phyloP scores from a whole-genome alignment of 345 rosid genomes.

The Salix arbutifolia region DNA sequence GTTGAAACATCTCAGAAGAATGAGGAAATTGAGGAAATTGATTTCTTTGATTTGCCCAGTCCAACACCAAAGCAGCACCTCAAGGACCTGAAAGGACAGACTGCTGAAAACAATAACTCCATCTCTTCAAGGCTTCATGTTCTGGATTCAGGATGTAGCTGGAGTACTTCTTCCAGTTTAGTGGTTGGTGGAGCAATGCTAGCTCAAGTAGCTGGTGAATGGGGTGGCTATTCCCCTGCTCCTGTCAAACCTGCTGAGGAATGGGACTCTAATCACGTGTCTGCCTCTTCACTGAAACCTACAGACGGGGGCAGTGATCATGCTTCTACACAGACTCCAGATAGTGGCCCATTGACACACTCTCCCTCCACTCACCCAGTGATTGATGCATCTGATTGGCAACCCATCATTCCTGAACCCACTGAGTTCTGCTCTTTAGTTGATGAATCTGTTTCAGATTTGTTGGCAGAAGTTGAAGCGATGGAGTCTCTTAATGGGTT shows the following conservation, averaged over 20 bases:
- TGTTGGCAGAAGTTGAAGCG: constrained; percentile 98
- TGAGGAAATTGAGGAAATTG: constrained; percentile 42
- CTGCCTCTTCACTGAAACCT: constrained; percentile 47
- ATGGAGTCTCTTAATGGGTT: constrained; percentile 79
- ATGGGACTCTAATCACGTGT: constrained; percentile 48
- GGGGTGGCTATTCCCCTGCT: constrained; percentile 44
- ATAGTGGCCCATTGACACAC: constrained; percentile 43
- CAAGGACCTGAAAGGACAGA: constrained; percentile 42
- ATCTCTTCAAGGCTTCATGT: constrained; percentile 41
- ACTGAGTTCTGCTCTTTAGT: constrained; percentile 51
- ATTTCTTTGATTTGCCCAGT: constrained; percentile 47
- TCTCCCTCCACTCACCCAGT: constrained; percentile 33
- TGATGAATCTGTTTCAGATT: constrained; percentile 97
- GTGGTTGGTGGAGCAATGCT: constrained; percentile 51
- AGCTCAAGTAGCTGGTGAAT: constrained; percentile 54
- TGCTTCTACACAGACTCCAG: constrained; percentile 62
- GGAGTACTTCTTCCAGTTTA: constrained; percentile 67
- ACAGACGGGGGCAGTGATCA: constrained; percentile 42
- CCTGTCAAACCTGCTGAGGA: constrained; percentile 37
- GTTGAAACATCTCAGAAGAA: constrained; percentile 40
- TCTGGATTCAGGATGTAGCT: constrained; percentile 64
- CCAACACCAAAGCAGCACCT: constrained; percentile 44
- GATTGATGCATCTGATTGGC: constrained; percentile 62
- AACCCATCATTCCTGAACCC: constrained; percentile 57
- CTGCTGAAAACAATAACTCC: constrained; percentile 45